A percentile compares a stretch with the other conserved stretches of the same genome.
Evolutionary conservation across 371 early-diverging fungal genomes (phyloP).

Genomic region (Mucor racemosus): DNA sequence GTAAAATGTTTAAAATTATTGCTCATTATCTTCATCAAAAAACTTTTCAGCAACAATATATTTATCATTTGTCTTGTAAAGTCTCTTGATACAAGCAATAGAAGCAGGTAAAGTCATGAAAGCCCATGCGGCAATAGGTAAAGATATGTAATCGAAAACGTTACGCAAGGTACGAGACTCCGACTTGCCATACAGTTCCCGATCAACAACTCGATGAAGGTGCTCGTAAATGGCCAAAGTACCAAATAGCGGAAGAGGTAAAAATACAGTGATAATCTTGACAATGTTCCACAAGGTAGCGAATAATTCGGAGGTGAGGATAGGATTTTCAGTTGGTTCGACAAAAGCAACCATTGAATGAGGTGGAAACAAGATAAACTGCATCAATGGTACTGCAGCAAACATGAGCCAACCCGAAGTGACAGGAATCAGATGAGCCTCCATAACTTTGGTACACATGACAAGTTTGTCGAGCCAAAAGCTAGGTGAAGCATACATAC

Average conservation of each 20-base stretch:
- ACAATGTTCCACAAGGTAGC: conserved; percentile 51
- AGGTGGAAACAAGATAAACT: no score
- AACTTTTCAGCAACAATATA: conserved; percentile 63
- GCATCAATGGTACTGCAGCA: no score
- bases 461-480: conserved; percentile 42
- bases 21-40: conserved; percentile 40
- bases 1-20: background rate
- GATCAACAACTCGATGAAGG: conserved; percentile 52
- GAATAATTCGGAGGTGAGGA: conserved; percentile 50
- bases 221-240: conserved; percentile 54
- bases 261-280: conserved; percentile 49
- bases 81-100: conserved; percentile 54
- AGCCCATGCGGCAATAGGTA: conserved; percentile 63
- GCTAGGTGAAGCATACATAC: conserved; percentile 41
- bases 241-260: conserved; percentile 53
- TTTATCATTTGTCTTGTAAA: conserved; percentile 51
- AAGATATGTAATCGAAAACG: conserved; percentile 51
- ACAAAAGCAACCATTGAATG: conserved; percentile 42
- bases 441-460: no score
- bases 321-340: conserved; percentile 48
- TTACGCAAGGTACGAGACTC: conserved; percentile 56
- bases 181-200: conserved; percentile 48
- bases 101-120: conserved; percentile 64
- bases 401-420: no score
- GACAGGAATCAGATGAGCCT: no score